Conservation (phyloP, 768 basidiomycete species). For the Wakefieldia striispora region DNA sequence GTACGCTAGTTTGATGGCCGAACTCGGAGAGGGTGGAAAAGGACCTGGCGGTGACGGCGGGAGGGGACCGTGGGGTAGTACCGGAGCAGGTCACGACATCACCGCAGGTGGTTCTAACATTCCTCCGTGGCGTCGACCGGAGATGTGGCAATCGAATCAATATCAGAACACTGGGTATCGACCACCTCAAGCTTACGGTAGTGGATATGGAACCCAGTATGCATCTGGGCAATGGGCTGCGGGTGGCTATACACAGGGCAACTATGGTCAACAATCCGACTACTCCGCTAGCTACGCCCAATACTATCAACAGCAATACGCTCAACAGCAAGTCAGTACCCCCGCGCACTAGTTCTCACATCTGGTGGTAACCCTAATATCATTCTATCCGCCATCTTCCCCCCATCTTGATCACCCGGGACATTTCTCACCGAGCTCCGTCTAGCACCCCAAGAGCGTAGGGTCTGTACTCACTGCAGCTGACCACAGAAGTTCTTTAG, state of each 20-base stretch:
- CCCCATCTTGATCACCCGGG: conserved; percentile 12
- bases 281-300: conserved; percentile 77
- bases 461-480: conserved; percentile 35
- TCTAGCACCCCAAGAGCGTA: conserved; percentile 24
- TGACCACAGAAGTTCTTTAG: conserved; percentile 34
- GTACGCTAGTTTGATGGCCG: conserved; percentile 96
- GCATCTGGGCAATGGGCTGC: conserved; percentile 38
- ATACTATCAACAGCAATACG: conserved; percentile 87
- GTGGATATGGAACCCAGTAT: conserved; percentile 44
- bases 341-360: conserved; percentile 31
- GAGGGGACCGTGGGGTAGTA: conserved; percentile 62
- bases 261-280: conserved; percentile 52
- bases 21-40: conserved; percentile 82
- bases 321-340: conserved; percentile 66
- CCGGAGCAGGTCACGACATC: conserved; percentile 57
- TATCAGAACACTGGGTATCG: conserved; percentile 61
- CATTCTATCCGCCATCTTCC: conserved; percentile 12
- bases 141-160: conserved; percentile 72
- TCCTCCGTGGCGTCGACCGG: conserved; percentile 90
- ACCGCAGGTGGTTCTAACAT: conserved; percentile 69
- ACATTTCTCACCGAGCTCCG: conserved; percentile 17
- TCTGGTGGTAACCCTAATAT: conserved; percentile 28
- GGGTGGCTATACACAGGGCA: conserved; percentile 32
- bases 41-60: conserved; percentile 52
- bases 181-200: conserved; percentile 61